A percentile compares a stretch with the other conserved stretches of the same genome.
phyloP scores from a whole-genome alignment of 179 eudicot species.

The Beta lomatogona region DNA sequence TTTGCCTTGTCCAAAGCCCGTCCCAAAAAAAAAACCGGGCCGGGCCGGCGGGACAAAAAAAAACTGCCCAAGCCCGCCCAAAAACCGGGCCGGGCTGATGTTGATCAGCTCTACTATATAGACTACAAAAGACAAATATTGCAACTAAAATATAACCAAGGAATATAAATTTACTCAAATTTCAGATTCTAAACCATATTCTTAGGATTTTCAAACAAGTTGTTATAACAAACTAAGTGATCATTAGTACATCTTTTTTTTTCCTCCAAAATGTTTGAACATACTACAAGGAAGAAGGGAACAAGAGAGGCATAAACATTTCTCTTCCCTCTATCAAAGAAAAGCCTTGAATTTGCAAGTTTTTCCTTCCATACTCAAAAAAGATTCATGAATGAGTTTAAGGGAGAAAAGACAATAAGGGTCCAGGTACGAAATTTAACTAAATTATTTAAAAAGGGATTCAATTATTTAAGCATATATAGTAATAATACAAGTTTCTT shows the following conservation, averaged over 20 bases:
- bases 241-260: not conserved
- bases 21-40: too few species aligned
- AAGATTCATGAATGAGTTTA: not conserved
- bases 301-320: not conserved
- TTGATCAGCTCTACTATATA: too few species aligned
- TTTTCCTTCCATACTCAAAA: not conserved
- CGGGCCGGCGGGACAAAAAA: too few species aligned
- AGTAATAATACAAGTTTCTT: not conserved
- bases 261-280: not conserved
- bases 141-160: too few species aligned
- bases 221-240: too few species aligned
- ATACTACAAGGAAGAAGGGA: not conserved
- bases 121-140: too few species aligned
- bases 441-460: not conserved
- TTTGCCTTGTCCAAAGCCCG: too few species aligned
- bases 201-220: too few species aligned
- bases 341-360: not conserved
- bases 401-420: slow-evolving; percentile 7
- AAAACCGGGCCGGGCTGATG: too few species aligned
- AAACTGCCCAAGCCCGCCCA: too few species aligned
- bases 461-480: slow-evolving; percentile 19
- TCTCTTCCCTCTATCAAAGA: not conserved
- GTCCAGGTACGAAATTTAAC: not conserved
- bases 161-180: too few species aligned
- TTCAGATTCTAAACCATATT: too few species aligned